Conservation (phyloP, 768 basidiomycete species). For the Tulasnella sp. region DNA sequence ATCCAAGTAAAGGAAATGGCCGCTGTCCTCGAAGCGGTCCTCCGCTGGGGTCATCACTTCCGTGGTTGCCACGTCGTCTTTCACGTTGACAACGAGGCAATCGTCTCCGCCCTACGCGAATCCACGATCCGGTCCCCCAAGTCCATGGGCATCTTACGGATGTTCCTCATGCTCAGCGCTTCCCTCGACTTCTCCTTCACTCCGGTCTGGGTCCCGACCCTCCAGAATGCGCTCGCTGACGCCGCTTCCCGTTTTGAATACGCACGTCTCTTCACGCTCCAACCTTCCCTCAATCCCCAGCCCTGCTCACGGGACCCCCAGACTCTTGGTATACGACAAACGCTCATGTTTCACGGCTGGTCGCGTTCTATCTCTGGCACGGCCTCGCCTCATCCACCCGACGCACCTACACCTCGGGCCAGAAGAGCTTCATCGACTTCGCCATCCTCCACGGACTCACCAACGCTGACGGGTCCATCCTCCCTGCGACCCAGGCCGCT, state of each 20-base stretch:
- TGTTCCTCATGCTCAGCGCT: constrained; percentile 13
- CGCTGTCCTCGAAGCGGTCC: too few species aligned
- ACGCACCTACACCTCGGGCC: constrained; percentile 23
- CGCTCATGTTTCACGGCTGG: constrained; percentile 11
- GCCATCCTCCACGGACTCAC: constrained; percentile 18
- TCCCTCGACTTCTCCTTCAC: constrained; percentile 14
- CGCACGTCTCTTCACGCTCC: too few species aligned
- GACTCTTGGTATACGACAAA: constrained; percentile 16
- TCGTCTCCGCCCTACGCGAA: constrained; percentile 12
- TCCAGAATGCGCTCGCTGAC: constrained; percentile 18
- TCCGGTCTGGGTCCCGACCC: constrained; percentile 17
- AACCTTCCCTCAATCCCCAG: constrained; percentile 19
- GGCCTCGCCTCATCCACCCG: constrained; percentile 24
- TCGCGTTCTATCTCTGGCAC: too few species aligned
- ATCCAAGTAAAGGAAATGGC: constrained; percentile 30
- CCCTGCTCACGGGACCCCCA: constrained; percentile 19
- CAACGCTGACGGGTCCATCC: neutral
- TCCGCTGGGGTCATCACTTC: constrained; percentile 24
- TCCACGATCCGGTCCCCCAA: constrained; percentile 5
- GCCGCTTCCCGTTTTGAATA: constrained; percentile 16
- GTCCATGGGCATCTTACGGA: too few species aligned
- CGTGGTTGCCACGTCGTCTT: constrained; percentile 23
- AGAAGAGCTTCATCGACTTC: too few species aligned
- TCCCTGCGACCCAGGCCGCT: constrained; percentile 9
- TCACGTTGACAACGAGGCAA: too few species aligned